Base-by-base conservation (phyloP, 2,329 filamentous ascomycete genomes). In the Diaporthe eres region DNA sequence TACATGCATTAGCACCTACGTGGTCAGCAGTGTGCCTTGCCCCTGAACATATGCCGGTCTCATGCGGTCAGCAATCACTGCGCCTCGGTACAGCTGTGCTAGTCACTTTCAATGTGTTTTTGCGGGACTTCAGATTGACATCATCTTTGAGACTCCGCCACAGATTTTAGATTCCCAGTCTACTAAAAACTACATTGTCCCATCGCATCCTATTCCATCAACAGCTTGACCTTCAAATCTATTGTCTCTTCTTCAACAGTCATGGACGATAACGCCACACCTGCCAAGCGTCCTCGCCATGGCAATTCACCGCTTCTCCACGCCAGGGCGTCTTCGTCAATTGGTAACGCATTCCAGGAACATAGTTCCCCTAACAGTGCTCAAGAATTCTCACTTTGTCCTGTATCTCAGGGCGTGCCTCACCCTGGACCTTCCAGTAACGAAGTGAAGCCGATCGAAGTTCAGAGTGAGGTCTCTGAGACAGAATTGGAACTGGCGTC, bases 261-360 rank as follows among this genome's bases (percentile, higher is more conserved):
- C 49, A 53, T 53, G 49, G n/a, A 53, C 3, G 22, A 53, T 13
- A 28, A 25, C 25, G n/a, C 9, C 28, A 8, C 2, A 25, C 49
- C 49, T n/a, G 49, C 49, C 9, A 53, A 53, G 22, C 49, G n/a
- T 53, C 22, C 22, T 53, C n/a, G n/a, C 22, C 1, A 12, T 2
- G 22, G 49, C 2, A 4, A 19, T 3, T 19, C n/a, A 28, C 6
- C n/a, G 25, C 1, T 25, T 25, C 3, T 53, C 8, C 22, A 53
- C 10, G 12, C 0, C 9, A 6, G n/a, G 2, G 9, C 8, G 2
- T n/a, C 22, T 9, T 25, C n/a, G 9, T n/a, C n/a, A 13, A 3
- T 53, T 25, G 8, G 6, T 19, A 10, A 53, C 17, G 44, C 44
- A 1, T 49, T 2, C 15, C 19, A 22, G 44, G 15, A 17, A 49